Base-by-base conservation (phyloP, 23 red algal genomes). In the Pyropia yezoensis region DNA sequence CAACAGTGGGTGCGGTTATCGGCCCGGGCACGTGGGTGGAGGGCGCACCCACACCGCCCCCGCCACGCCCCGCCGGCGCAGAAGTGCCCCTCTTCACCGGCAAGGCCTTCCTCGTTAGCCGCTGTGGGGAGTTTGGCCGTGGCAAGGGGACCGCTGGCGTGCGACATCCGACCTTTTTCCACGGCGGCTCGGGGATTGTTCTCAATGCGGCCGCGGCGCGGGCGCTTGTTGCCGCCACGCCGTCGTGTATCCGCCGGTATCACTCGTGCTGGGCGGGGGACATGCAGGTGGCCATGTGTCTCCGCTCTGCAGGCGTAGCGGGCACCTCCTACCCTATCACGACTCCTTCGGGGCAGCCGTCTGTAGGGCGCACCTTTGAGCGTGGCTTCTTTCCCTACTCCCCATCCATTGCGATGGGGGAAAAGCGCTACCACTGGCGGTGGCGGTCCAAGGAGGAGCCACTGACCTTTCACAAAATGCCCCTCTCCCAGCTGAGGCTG, bases 231-330 rank as follows among this genome's bases (percentile, higher is more conserved):
- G 18, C 60, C 1, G 30, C 57, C 1, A 67, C 72, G 27, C 52
- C 72, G 21, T 30, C 56, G 66, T 90, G 86, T 50, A 90, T 90
- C 28, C 68, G 51, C 23, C 66, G 79, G 14, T 90, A 61, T 58
- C 63, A 67, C 57, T 81, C 77, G 51, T 90, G 86, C 60, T 90
- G 86, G 86, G 86, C 86, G 33, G 86, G 86, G 14, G 86, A 90
- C 67, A 90, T 90, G 77, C 77, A 90, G 57, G 59, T 90, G 18
- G 69, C 70, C 4, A 53, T 90, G 30, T 90, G 86, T 51, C 34
- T 90, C 28, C 53, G 75, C 3, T 54, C 58, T 25, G 22, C 55
- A 11, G 69, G 70, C 11, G 67, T 90, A 8, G 39, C 39, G 11
- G 39, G 39, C 39, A 47, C 39, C 39, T 47, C 39, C 0, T 47